These are phyloP conservation scores for Gracilariopsis chorda DNA, from an alignment of 23 red algal genomes.

Conservation along the genomic window DNA sequence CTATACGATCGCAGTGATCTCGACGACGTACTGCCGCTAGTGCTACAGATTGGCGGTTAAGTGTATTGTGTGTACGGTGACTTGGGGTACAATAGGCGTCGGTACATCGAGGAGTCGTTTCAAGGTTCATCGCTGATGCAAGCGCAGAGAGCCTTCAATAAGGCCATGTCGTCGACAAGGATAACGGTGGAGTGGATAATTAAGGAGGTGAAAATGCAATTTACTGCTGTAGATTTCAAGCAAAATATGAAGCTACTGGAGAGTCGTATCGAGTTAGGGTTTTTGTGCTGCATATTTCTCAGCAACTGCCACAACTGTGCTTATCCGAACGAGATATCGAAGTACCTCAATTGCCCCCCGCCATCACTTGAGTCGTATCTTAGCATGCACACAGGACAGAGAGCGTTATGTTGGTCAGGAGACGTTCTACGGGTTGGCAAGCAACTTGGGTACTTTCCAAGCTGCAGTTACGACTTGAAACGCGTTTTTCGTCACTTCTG, in stretches of 20 bases:
- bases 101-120: too few species aligned
- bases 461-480: too few species aligned
- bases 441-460: too few species aligned
- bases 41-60: too few species aligned
- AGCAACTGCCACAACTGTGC: not conserved
- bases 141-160: not conserved
- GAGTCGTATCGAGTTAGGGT: not conserved
- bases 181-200: not conserved
- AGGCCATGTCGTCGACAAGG: not conserved
- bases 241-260: not conserved
- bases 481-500: not conserved
- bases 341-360: not conserved
- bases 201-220: conserved; percentile 2
- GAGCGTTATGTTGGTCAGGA: too few species aligned
- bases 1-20: not conserved
- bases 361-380: not conserved
- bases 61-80: not conserved
- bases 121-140: not conserved
- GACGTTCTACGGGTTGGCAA: too few species aligned
- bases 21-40: not conserved
- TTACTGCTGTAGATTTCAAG: not conserved
- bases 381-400: too few species aligned
- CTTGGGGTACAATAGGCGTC: not conserved
- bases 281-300: not conserved
- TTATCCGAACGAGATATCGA: not conserved